Evolutionary conservation across 177 flowering plant species (phyloP).

Genomic region (Telopea speciosissima): DNA sequence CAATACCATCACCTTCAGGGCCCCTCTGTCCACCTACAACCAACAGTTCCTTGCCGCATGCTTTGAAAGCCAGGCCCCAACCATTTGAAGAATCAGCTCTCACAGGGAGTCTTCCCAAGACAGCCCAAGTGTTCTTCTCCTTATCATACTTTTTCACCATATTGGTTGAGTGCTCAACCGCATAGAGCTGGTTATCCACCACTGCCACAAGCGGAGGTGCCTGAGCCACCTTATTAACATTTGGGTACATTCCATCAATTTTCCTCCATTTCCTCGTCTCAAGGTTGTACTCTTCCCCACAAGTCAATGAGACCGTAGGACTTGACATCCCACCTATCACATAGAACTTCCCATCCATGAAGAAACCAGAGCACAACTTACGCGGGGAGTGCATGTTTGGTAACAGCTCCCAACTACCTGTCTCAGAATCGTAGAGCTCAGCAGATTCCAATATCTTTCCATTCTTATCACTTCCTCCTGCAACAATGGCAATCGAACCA

Average conservation of each 20-base stretch:
- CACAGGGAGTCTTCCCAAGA: slow-evolving; percentile 59
- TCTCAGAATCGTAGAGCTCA: slow-evolving; percentile 60
- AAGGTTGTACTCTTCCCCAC: slow-evolving; percentile 63
- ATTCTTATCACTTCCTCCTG: slow-evolving; percentile 61
- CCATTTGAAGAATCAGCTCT: slow-evolving; percentile 61
- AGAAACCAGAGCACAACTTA: slow-evolving; percentile 66
- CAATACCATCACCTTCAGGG: slow-evolving; percentile 46
- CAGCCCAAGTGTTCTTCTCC: slow-evolving; percentile 41
- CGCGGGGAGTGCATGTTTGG: slow-evolving; percentile 66
- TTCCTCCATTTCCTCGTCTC: slow-evolving; percentile 44
- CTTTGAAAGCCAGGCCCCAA: slow-evolving; percentile 83
- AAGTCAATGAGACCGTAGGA: slow-evolving; percentile 34
- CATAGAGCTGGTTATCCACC: slow-evolving; percentile 61
- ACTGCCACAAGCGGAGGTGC: slow-evolving; percentile 81
- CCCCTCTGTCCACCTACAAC: slow-evolving; percentile 70
- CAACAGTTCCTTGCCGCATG: slow-evolving; percentile 61
- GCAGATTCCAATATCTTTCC: slow-evolving; percentile 53
- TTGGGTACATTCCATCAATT: slow-evolving; percentile 64
- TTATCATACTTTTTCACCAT: slow-evolving; percentile 62
- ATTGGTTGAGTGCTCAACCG: slow-evolving; percentile 48
- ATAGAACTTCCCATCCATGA: slow-evolving; percentile 66
- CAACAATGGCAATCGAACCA: slow-evolving; percentile 69
- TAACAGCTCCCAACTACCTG: slow-evolving; percentile 42
- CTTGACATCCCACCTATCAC: slow-evolving; percentile 62
- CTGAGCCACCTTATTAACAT: slow-evolving; percentile 32